Base-by-base conservation (phyloP, 2,329 filamentous ascomycete genomes). In the Aureobasidium sp. region DNA sequence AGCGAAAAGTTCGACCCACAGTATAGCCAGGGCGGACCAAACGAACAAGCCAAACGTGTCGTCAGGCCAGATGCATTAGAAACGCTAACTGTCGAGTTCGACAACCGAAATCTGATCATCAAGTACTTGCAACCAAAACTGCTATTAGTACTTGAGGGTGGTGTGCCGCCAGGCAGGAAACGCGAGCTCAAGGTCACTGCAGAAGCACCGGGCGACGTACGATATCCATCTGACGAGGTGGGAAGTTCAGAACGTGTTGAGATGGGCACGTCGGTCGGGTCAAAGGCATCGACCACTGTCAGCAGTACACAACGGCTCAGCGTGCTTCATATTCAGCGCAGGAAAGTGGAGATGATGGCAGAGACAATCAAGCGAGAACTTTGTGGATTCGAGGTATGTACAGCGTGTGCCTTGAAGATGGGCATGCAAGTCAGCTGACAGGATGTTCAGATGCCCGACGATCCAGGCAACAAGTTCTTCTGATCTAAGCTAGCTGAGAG, bases 61-160 rank as follows among this genome's bases (percentile, higher is more conserved):
- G 35, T 45, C 7, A 30, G 32, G 27, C 27, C 47, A 29, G 47
- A 55, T n/a, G 53, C 57, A 11, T 63, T 76, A 4, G 67, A 71
- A 54, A 73, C 72, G 7, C 68, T 77, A 14, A 74, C 69, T 29
- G 71, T 76, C 42, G 73, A 76, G 54, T 70, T 71, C 34, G 65
- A 71, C 54, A 62, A 64, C 39, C 68, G 68, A 56, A 77, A 76
- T 57, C 65, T 76, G 47, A 67, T 77, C 40, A 66, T 74, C 44
- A 72, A 72, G 27, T 66, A 68, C 25, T 59, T 77, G 14, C 74
- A 76, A 58, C 66, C 70, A 8, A 70, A 71, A 11, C 62, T 77
- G 2, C 64, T 77, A 0, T 65, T 77, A 2, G 71, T 75, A 2
- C 63, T 77, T 3, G 71, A 76, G 42, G 74, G 74, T 22, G 71